Base-by-base conservation (phyloP, 257 asterid species). In the Dorcoceras hygrometricum region DNA sequence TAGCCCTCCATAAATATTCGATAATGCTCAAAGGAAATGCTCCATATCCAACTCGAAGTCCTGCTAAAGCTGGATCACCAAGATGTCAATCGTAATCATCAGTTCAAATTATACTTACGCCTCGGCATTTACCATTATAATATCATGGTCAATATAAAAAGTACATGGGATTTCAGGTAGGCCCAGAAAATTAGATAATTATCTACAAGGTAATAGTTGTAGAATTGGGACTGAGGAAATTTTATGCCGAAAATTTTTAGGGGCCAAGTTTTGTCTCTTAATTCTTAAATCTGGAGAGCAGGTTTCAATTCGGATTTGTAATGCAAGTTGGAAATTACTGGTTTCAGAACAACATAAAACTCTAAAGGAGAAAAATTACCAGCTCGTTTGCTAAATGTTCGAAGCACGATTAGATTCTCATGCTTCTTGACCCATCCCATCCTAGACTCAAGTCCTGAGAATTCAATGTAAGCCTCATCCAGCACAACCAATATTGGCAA, bases 301-400 rank as follows among this genome's bases (percentile, higher is more conserved):
- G 1, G 14, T 34, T 31, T 43, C 57, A 23, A 43, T 50, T 23
- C 54, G 59, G 28, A 46, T 58, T 36, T 4, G 14, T 5, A 8
- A 51, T 23, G 63, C 28, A 60, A 27, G 61, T 48, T 61, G 34
- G 50, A 24, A 23, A 26, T 27, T 62, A 57, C 16, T 24, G n/a
- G 59, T 26, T 39, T 26, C 7, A 1, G 22, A 3, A 12, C 32
- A 26, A 50, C 34, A 63, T 65, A n/a, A 56, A 69, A 59, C 63
- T 32, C 12, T 22, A 32, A 22, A 48, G 27, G 50, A 70, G 77
- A 63, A 59, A 64, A 18, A 57, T 16, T 85, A 90, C 99, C 99
- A 65, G 97, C 99, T 87, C 99, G 76, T 80, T 94, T 94, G 84
- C 97, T 94, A 77, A 94, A 94, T 6, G 99, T 94, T 62, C 97